These are phyloP conservation scores for Excoecaria agallocha DNA, from an alignment of 345 rosid species.

Conservation along the genomic window DNA sequence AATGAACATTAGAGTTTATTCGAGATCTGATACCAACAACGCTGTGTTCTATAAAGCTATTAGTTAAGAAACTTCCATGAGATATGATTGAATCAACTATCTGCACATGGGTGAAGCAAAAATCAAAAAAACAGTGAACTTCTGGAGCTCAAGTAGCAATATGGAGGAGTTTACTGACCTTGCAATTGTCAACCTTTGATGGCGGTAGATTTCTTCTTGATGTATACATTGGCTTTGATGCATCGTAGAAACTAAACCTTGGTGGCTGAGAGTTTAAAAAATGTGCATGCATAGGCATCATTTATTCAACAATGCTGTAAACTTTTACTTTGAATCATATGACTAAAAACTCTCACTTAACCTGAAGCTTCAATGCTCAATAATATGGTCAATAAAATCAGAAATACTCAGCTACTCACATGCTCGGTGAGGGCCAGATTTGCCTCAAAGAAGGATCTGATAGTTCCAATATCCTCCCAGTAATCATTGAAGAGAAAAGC, in stretches of 20 bases:
- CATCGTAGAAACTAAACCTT: conserved; percentile 89
- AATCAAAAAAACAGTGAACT: background rate
- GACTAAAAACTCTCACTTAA: background rate
- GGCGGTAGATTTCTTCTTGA: conserved; percentile 96
- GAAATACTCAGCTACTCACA: conserved; percentile 41
- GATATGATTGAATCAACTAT: conserved; percentile 81
- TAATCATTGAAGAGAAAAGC: conserved; percentile 93
- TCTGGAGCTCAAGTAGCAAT: conserved; percentile 4
- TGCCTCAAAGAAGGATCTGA: conserved; percentile 92
- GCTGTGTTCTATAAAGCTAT: conserved; percentile 77
- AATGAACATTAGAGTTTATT: conserved; percentile 64
- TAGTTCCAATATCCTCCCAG: conserved; percentile 98
- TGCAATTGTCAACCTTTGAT: conserved; percentile 65
- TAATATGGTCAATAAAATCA: background rate
- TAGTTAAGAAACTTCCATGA: conserved; percentile 79
- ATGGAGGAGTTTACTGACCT: conserved; percentile 40
- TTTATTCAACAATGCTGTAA: background rate
- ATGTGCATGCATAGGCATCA: background rate
- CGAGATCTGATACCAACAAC: conserved; percentile 90
- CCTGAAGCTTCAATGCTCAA: no score
- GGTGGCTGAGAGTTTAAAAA: conserved; percentile 58
- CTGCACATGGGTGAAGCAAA: conserved; percentile 34
- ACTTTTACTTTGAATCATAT: background rate
- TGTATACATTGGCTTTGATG: conserved; percentile 82
- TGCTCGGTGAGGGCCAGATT: conserved; percentile 92